Base-by-base conservation (phyloP, 73 alveolate genomes). In the Paramecium bursaria region DNA sequence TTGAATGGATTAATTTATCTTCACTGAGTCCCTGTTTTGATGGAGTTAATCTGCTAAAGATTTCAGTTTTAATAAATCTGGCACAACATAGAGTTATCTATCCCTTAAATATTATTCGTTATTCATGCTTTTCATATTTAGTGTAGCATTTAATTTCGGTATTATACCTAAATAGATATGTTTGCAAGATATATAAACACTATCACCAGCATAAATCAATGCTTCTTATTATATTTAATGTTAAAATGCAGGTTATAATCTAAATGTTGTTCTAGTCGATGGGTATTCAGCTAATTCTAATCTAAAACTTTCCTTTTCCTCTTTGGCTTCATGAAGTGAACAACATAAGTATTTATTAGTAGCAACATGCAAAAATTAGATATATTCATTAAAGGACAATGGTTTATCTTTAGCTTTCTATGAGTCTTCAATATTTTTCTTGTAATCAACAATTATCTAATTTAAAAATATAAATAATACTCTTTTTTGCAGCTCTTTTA, bases 61-160 rank as follows among this genome's bases (percentile, higher is more conserved):
- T 17, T 67, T 67, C 6, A 67, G 57, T n/a, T 39, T 31, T 42
- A 39, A 39, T n/a, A 67, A 7, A 19, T 67, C 44, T 3, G 82
- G 82, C 6, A 67, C 82, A n/a, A 57, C 82, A 35, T 67, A 67
- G 5, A 67, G 26, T 3, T 53, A 67, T 67, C 82, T 31, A 67
- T 67, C 82, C 10, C 44, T 0, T 4, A 67, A 10, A 39, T 33
- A 67, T 44, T 67, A 35, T 25, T 14, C 33, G 1, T 42, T 67
- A 67, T 67, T 57, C 82, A 67, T 67, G 6, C 19, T 33, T 31
- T 42, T 44, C 9, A 25, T 21, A 7, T 42, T 67, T 31, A 67
- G 39, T 1, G 82, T 31, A 7, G 82, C 82, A 1, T 57, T 31
- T 35, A 67, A 19, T 35, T 67, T 67, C 10, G 82, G 82, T 15